Conservation (phyloP, 306 rosid genomes). For the Sicyos baderoa region DNA sequence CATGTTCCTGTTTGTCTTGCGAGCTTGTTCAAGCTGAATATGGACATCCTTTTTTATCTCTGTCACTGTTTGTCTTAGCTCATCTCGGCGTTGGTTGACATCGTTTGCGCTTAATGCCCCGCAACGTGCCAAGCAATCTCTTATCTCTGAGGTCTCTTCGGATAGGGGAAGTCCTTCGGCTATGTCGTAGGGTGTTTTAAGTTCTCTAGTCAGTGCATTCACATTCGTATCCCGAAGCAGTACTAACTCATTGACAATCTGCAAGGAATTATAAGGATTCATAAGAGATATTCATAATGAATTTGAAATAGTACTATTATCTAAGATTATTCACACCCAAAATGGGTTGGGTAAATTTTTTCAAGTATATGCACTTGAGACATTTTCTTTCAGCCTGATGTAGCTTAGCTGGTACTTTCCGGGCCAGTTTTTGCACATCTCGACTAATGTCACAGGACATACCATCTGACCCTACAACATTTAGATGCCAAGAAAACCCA, state of each 20-base stretch:
- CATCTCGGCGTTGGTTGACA: constrained; percentile 78
- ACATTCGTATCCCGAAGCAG: constrained; percentile 54
- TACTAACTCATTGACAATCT: constrained; percentile 70
- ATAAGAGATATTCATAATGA: background rate
- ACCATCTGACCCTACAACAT: too few relatives aligned
- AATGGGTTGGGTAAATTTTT: background rate
- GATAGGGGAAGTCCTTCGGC: constrained; percentile 69
- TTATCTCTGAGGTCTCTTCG: constrained; percentile 49
- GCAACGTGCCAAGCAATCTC: constrained; percentile 41
- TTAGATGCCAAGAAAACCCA: too few relatives aligned
- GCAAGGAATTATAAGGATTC: constrained; percentile 27
- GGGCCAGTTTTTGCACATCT: too few relatives aligned
- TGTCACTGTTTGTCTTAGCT: constrained; percentile 60
- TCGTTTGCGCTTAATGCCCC: constrained; percentile 66
- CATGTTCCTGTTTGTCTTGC: constrained; percentile 64
- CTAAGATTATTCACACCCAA: background rate
- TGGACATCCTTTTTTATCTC: constrained; percentile 68
- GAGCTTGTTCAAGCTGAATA: constrained; percentile 75
- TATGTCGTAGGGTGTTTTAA: constrained; percentile 73
- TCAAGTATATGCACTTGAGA: background rate
- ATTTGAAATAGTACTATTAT: background rate
- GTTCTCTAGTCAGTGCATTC: constrained; percentile 68
- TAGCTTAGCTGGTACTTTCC: too few relatives aligned
- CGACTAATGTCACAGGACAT: too few relatives aligned
- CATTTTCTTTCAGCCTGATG: background rate